Evolutionary conservation across 441 rosid genomes (phyloP).

Genomic region (Corymbia citriodora): DNA sequence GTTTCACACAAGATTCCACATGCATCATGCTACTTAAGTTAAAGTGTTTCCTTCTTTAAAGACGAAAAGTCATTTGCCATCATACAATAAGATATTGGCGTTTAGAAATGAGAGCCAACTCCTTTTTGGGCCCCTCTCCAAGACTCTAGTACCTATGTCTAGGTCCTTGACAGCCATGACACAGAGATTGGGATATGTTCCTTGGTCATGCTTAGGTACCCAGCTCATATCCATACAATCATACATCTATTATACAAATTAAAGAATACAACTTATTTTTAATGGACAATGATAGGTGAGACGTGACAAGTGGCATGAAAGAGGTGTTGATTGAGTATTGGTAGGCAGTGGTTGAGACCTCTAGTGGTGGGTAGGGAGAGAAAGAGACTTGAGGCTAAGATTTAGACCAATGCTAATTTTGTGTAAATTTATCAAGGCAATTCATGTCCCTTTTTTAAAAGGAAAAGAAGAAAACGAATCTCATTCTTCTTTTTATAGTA

Average conservation of each 20-base stretch:
- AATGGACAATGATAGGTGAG: background rate
- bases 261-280: background rate
- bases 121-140: too few relatives aligned
- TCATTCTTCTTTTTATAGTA: background rate
- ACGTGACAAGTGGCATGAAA: rapidly evolving
- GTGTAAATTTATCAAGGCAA: background rate
- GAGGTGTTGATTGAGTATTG: background rate
- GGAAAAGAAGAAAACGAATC: too few relatives aligned
- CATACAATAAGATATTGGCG: rapidly evolving
- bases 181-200: rapidly evolving
- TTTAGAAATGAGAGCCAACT: background rate
- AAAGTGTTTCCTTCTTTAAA: background rate
- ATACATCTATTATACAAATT: background rate
- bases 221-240: background rate
- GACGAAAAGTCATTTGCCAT: rapidly evolving
- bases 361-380: background rate
- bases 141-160: too few relatives aligned
- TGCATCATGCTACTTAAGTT: too few relatives aligned
- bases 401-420: rapidly evolving
- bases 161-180: rapidly evolving
- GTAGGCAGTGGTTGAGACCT: background rate
- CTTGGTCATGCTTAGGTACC: rapidly evolving
- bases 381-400: background rate
- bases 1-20: too few relatives aligned
- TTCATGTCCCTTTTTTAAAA: too few relatives aligned